phyloP scores from a whole-genome alignment of 768 basidiomycete genomes.

The Lactifluus hygrophoroides region DNA sequence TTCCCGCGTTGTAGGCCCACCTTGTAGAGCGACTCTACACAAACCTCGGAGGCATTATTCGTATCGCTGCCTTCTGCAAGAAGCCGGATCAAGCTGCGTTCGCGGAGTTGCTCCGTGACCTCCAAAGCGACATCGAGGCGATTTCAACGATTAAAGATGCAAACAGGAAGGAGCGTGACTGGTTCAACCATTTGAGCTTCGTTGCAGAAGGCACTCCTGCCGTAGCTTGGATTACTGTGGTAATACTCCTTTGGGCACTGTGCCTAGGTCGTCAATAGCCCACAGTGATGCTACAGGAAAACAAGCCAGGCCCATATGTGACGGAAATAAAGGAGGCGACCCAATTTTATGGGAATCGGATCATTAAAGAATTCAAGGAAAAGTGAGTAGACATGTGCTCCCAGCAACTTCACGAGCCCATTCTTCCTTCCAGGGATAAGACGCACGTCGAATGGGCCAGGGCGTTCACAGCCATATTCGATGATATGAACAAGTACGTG shows the following conservation, averaged over 20 bases:
- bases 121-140: slow-evolving; percentile 63
- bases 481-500: slow-evolving; percentile 75
- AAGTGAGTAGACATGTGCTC: slow-evolving; percentile 47
- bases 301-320: slow-evolving; percentile 76
- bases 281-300: slow-evolving; percentile 34
- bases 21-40: slow-evolving; percentile 60
- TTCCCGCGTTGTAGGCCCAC: slow-evolving; percentile 44
- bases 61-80: slow-evolving; percentile 60
- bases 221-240: slow-evolving; percentile 83
- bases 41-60: slow-evolving; percentile 61
- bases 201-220: slow-evolving; percentile 76
- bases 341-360: slow-evolving; percentile 80
- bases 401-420: not conserved
- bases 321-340: slow-evolving; percentile 78
- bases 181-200: slow-evolving; percentile 70
- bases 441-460: slow-evolving; percentile 88
- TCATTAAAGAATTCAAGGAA: slow-evolving; percentile 89
- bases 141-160: slow-evolving; percentile 79
- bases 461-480: slow-evolving; percentile 57
- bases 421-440: slow-evolving; percentile 50
- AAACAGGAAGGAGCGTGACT: slow-evolving; percentile 70
- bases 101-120: slow-evolving; percentile 51
- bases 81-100: slow-evolving; percentile 64
- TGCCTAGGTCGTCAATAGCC: not conserved
- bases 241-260: slow-evolving; percentile 25